Base-by-base conservation (phyloP, 805 yeast species). In the Metschnikowia henanensis region DNA sequence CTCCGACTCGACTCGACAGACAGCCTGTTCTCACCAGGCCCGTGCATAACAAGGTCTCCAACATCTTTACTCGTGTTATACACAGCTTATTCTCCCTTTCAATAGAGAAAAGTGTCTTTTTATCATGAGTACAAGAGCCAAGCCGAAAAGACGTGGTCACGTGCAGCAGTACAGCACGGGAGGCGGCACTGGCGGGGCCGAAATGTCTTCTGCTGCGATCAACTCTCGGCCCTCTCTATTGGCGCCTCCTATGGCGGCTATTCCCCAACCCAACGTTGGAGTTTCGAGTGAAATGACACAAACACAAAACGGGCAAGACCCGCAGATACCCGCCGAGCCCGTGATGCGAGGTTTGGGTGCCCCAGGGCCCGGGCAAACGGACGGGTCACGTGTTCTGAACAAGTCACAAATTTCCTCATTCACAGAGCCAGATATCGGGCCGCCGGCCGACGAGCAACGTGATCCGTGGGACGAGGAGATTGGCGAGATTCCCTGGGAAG, bases 401-500 rank as follows among this genome's bases (percentile, higher is more conserved):
- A 10, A 5, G 17, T 13, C 18, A 15, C 20, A 13, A 13, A 21
- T 18, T 16, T 15, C 12, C 5, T 22, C 26, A 13, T 13, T 19
- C 12, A 7, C 6, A 16, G 26, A 22, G 18, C 37, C 16, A n/a
- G 18, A 21, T 13, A 22, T 10, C 13, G 37, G n/a, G 16, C 10
- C 9, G 28, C 18, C 20, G 28, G 12, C 15, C 6, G 32, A 23
- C 15, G 44, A 35, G 9, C 35, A 29, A 21, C 18, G 16, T 2
- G 52, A 49, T 31, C 51, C 53, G 5, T 51, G 55, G 55, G 52
- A 51, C 32, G 55, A 51, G 19, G 51, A 50, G 21, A 44, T 50
- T 23, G 53, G 49, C n/a, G 51, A 50, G 9, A 36, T 50, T 21
- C 46, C 51, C 5, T 51, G 53, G 55, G 51, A 51, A 28, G 53